These are phyloP conservation scores for Colletotrichum sp. DNA, from an alignment of 2,329 filamentous ascomycete genomes.

Conservation along the genomic window DNA sequence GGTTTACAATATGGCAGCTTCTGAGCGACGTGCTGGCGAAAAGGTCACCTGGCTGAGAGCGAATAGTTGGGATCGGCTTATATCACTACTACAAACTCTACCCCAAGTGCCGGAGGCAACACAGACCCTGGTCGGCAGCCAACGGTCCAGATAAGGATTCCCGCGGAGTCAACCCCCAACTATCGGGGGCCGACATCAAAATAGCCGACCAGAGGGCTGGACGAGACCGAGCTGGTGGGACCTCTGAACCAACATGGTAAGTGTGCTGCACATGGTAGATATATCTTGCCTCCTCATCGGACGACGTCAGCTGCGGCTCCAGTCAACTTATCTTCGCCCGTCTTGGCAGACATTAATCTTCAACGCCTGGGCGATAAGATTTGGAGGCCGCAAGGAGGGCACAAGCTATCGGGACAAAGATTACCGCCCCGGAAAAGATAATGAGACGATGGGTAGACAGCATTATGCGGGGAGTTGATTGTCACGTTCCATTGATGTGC, in stretches of 20 bases:
- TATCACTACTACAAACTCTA: not conserved
- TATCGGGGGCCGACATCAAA: not conserved
- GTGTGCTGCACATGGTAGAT: not conserved
- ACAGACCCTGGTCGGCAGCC: not conserved
- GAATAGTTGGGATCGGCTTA: not conserved
- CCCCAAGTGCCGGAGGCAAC: not conserved
- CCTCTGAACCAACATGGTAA: not conserved
- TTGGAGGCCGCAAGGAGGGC: not conserved
- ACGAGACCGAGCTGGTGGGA: not conserved
- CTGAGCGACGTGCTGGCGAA: not conserved
- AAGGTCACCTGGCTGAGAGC: not conserved
- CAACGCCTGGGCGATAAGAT: not conserved
- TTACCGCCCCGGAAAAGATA: constrained; percentile 1
- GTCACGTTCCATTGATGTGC: not conserved
- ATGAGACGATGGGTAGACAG: not conserved
- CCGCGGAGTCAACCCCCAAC: not conserved
- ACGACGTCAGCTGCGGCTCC: not conserved
- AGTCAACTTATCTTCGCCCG: not conserved
- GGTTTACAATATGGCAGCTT: not conserved
- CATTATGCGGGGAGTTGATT: not conserved
- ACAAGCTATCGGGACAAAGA: not conserved
- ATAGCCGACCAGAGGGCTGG: not conserved
- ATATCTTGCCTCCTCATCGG: not conserved
- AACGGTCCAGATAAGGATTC: constrained; percentile 10
- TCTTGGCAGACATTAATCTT: not conserved